Base-by-base conservation (phyloP, 2,329 filamentous ascomycete species). In the Zopfia rhizophila region DNA sequence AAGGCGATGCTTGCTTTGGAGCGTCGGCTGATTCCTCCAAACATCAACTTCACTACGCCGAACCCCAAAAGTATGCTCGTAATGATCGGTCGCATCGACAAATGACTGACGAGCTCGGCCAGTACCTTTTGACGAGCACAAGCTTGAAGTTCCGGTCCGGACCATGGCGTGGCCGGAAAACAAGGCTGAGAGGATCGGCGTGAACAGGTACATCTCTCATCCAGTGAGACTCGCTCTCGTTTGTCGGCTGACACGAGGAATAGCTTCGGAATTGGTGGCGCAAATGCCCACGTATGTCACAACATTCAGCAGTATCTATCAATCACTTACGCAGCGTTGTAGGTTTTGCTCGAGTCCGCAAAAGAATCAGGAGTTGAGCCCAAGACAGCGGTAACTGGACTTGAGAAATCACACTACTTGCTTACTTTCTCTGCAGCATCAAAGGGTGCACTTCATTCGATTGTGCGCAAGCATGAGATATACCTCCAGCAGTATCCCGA, bases 1-100 rank as follows among this genome's bases (percentile, higher is more conserved):
- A 74, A 74, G 28, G 65, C 65, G 14, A 62, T 66, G 0, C 51
- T 77, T 16, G 61, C 71, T 0, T 50, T 79, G 11, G 66, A 75
- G 45, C 49, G 75, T 43, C 48, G 50, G 3, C 60, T 38, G 1
- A 61, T 74, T 7, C 69, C 68, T 0, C 56, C 56, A 5, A 55
- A 69, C 19, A 45, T 58, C 33, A 60, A 60, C 12, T 60, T 57
- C 25, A 30, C 21, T 4, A 38, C 40, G 1, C 52, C 45, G 0
- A 56, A 65, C 35, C 49, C 55, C 2, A 48, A 51, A 29, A 60
- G n/a, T 51, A 17, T 19, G 22, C 5, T 7, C n/a, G 24, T 8
- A n/a, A n/a, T n/a, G n/a, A n/a, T n/a, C n/a, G n/a, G n/a, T n/a
- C n/a, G n/a, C n/a, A n/a, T n/a, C n/a, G n/a, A n/a, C n/a, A n/a